These are phyloP conservation scores for Helotiales sp. DNA, from an alignment of 2,329 filamentous ascomycete species.

Conservation along the genomic window DNA sequence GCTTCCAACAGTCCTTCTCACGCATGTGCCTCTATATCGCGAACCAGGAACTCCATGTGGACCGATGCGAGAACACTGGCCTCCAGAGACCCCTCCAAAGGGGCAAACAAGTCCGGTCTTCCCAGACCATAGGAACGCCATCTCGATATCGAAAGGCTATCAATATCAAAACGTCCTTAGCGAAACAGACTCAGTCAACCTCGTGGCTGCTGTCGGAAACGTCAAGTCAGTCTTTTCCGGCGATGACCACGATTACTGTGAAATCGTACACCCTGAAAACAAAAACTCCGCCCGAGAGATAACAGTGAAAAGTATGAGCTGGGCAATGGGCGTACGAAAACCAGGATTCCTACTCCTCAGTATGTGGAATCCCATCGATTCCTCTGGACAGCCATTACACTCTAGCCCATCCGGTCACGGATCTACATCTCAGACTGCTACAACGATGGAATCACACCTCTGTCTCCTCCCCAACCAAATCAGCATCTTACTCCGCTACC, in stretches of 20 bases:
- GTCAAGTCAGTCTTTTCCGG: conserved; percentile 88
- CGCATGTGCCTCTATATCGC: conserved; percentile 88
- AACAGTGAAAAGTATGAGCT: conserved; percentile 91
- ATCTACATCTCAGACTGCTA: conserved; percentile 39
- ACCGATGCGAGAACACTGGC: conserved; percentile 79
- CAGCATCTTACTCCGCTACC: conserved; percentile 79
- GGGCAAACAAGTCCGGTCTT: conserved; percentile 53
- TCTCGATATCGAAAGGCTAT: conserved; percentile 76
- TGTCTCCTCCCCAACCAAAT: conserved; percentile 90
- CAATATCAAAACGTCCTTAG: conserved; percentile 96
- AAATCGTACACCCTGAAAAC: conserved; percentile 67
- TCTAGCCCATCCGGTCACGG: conserved; percentile 29
- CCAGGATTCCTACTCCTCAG: conserved; percentile 88
- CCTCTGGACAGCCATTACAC: conserved; percentile 47
- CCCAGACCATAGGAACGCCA: conserved; percentile 73
- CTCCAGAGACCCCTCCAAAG: conserved; percentile 63
- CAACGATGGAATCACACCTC: conserved; percentile 82
- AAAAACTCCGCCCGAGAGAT: conserved; percentile 72
- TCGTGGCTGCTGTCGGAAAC: conserved; percentile 78
- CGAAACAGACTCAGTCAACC: conserved; percentile 69
- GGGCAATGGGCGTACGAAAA: conserved; percentile 90
- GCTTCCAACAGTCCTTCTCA: conserved; percentile 84
- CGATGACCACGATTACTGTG: conserved; percentile 98
- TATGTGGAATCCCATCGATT: conserved; percentile 87
- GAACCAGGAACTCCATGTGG: conserved; percentile 83